Base-by-base conservation (phyloP, 345 rosid species). In the Populus alba region DNA sequence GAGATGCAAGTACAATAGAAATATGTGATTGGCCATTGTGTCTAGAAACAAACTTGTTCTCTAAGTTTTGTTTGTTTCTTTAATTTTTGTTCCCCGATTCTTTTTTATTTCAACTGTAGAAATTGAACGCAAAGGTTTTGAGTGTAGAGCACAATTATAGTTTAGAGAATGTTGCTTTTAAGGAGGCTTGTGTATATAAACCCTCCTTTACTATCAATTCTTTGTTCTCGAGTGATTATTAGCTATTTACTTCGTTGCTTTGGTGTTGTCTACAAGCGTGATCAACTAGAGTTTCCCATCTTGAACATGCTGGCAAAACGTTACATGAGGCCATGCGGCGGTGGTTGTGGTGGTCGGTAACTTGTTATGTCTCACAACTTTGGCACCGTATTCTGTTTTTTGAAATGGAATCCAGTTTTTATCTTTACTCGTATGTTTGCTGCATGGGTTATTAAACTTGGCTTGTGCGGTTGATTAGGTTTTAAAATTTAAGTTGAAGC, bases 81-180 rank as follows among this genome's bases (percentile, higher is more conserved):
- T 29, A 51, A 16, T 72, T 16, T 62, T 77, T 73, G 61, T 66
- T 23, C 45, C 63, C 65, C 57, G 55, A 27, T 78, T 82, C 81
- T 78, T 82, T 5, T 63, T 73, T 77, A 67, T 80, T 75, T 78
- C 84, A 84, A 84, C 51, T 78, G 83, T 87, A 81, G 86, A 80
- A 80, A 73, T 20, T 79, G 75, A 72, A 75, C 59, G 20, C 25
- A 23, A 23, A 72, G 72, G 70, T 59, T 71, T 77, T 75, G 82
- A 77, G 85, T 77, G 77, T 75, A 79, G 81, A 77, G 79, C 68
- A 71, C 73, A 70, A 72, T 43, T 71, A 51, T 82, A 25, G 39
- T 41, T 63, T 70, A 62, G 72, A 75, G 74, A 63, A 74, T 75
- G 83, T 75, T 78, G 73, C 72, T 63, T 43, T 55, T 22, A 63